A percentile compares a stretch with the other conserved stretches of the same genome.
Conservation (phyloP, 306 rosid genomes). For the Dalbergia cultrata region DNA sequence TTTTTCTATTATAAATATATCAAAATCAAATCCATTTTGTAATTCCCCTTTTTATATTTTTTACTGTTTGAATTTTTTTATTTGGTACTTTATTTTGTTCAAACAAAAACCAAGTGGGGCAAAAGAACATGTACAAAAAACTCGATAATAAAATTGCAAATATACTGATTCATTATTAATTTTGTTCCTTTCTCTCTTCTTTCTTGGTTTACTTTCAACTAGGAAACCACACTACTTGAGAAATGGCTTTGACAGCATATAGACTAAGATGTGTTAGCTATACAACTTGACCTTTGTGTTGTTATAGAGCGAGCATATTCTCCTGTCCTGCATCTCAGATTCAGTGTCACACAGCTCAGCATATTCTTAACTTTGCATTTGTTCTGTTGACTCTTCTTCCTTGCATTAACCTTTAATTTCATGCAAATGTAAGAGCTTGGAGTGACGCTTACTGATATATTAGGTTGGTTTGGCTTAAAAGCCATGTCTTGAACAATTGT, state of each 20-base stretch:
- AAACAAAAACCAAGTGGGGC: too few relatives aligned
- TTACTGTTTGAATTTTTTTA: not conserved
- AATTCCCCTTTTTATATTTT: not conserved
- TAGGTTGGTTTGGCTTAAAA: not conserved
- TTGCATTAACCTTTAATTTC: not conserved
- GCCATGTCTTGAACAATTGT: conserved; percentile 44
- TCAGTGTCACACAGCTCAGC: conserved; percentile 34
- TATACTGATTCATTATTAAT: not conserved
- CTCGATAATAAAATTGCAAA: not conserved
- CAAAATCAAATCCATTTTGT: not conserved
- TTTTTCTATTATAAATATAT: too few relatives aligned
- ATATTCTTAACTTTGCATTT: not conserved
- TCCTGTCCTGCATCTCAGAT: not conserved
- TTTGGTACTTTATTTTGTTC: not conserved
- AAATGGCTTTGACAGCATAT: not conserved
- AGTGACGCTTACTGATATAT: not conserved
- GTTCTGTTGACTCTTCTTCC: not conserved
- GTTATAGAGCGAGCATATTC: not conserved
- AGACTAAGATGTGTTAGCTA: not conserved
- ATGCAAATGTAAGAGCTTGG: conserved; percentile 17
- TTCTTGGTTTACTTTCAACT: not conserved
- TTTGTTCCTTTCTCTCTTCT: not conserved
- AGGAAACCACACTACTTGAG: not conserved
- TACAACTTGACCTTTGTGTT: not conserved
- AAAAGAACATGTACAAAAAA: too few relatives aligned